Evolutionary conservation across 768 basidiomycete genomes (phyloP), one percentile per base, ranked within the genome.

Genomic region (Multifurca ochricompacta): DNA sequence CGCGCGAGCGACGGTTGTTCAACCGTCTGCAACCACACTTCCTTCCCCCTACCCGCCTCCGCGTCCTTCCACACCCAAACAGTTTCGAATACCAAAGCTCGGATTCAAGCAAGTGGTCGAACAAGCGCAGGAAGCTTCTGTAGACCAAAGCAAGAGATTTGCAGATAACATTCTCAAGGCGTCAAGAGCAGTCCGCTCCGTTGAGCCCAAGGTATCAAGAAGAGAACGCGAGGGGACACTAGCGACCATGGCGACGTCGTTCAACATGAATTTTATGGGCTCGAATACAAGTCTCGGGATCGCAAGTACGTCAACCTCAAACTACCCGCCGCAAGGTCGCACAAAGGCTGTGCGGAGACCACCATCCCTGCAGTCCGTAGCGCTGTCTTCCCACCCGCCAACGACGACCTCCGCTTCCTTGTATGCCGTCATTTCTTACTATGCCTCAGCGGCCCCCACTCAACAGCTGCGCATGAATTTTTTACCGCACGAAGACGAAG

Each of bases 21-120:
- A 65, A 32, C 66, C 52, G 40, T 58, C 67, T 27, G 53, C 30
- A 25, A 57, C 59, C 27, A 46, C 48, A 31, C 34, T 45, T 10
- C 23, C 45, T 25, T 3, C 30, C 13, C 32, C 31, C 14, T 35
- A 44, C 34, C 19, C 27, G 8, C 61, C 59, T 35, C 54, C 47
- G 18, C 46, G 48, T 19, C 35, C 60, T 14, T 54, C 61, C 23
- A 50, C 67, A 5, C 49, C 61, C n/a, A 58, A 60, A 6, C 70
- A 69, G 47, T 79, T 77, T 31, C 71, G 77, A 13, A 64, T 83
- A 28, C 73, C 69, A 11, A 65, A 73, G 42, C 66, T 82, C 11
- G 81, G 78, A 1, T 80, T 84, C 59, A 74, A 74, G 43, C 81
- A 86, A 21, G 78, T 84, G 11, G 83, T 85, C 1, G 85, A 87